Evolutionary conservation across 164 flowering plant species (phyloP).

Genomic region (Paratinospora sagittata): DNA sequence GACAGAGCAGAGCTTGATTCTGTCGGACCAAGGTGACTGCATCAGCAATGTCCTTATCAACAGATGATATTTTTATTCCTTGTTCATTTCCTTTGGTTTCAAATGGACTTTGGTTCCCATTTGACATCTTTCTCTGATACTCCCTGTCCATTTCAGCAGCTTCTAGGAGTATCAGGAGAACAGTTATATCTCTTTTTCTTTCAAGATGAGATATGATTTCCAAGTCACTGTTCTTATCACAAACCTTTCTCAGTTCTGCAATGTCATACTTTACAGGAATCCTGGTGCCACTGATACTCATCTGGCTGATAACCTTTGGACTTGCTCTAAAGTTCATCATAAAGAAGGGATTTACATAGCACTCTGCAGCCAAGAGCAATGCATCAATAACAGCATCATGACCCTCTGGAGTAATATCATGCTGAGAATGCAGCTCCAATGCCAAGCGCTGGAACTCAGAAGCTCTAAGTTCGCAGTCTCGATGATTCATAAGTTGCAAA

Average conservation of each 20-base stretch:
- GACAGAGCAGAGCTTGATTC: constrained; percentile 70
- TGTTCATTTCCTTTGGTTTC: constrained; percentile 33
- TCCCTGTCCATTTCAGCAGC: constrained; percentile 76
- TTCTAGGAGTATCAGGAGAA: constrained; percentile 71
- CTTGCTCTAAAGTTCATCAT: constrained; percentile 38
- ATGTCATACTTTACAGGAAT: constrained; percentile 23
- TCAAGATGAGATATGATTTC: constrained; percentile 57
- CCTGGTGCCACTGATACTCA: constrained; percentile 14
- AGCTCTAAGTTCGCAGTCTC: constrained; percentile 68
- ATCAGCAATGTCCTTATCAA: constrained; percentile 52
- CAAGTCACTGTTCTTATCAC: constrained; percentile 30
- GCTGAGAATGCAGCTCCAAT: constrained; percentile 59
- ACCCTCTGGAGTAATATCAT: constrained; percentile 46
- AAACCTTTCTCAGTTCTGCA: constrained; percentile 27
- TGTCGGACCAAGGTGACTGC: constrained; percentile 83
- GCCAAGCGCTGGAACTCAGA: constrained; percentile 79
- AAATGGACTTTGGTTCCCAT: constrained; percentile 25
- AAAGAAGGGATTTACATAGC: constrained; percentile 79
- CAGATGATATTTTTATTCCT: constrained; percentile 35
- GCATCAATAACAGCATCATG: constrained; percentile 90
- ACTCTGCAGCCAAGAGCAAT: constrained; percentile 87
- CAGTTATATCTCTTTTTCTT: constrained; percentile 63
- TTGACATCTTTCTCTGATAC: constrained; percentile 25
- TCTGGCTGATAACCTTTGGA: constrained; percentile 23
- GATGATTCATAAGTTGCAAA: constrained; percentile 60